Evolutionary conservation across 2,329 filamentous ascomycete species (phyloP).

Genomic region (Penicillium sp.): DNA sequence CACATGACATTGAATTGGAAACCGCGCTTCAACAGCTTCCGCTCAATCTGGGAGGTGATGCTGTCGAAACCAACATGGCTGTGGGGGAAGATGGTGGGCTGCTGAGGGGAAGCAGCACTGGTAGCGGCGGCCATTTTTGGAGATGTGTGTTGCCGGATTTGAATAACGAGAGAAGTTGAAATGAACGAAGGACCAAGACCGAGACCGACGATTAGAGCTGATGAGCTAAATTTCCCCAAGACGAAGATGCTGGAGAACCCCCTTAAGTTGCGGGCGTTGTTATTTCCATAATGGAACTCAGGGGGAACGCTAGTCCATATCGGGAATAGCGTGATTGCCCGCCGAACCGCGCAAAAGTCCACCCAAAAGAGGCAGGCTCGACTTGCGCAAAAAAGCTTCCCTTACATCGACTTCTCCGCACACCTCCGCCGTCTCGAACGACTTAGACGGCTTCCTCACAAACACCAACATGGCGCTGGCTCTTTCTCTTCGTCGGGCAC

Average conservation of each 20-base stretch:
- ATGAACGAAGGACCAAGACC: slow-evolving; percentile 8
- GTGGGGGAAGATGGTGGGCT: slow-evolving; percentile 67
- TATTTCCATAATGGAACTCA: slow-evolving; percentile 28
- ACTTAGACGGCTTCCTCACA: background rate
- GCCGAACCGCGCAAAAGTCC: slow-evolving; percentile 11
- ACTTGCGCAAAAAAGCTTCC: slow-evolving; percentile 1
- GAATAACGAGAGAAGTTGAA: slow-evolving; percentile 22
- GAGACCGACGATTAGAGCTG: background rate
- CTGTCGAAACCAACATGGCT: slow-evolving; percentile 99
- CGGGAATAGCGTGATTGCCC: slow-evolving; percentile 26
- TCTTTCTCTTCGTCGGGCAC: slow-evolving; percentile 13
- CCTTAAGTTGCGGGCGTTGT: slow-evolving; percentile 15
- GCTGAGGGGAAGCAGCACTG: slow-evolving; percentile 44
- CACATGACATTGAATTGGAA: slow-evolving; percentile 99
- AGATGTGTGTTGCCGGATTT: background rate
- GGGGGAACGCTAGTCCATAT: slow-evolving; percentile 30
- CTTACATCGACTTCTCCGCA: background rate
- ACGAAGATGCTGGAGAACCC: slow-evolving; percentile 12
- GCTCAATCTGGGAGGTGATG: slow-evolving; percentile 99
- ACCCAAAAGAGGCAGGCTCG: slow-evolving; percentile 7
- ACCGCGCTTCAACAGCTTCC: slow-evolving; percentile 97
- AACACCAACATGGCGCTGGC: slow-evolving; percentile 24
- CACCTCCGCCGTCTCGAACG: background rate
- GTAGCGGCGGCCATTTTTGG: slow-evolving; percentile 60
- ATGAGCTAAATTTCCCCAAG: slow-evolving; percentile 7